A percentile compares a stretch with the other conserved stretches of the same genome.
Evolutionary conservation across 495 filamentous ascomycete genomes (phyloP).

Genomic region (Aspergillus nanangensis): DNA sequence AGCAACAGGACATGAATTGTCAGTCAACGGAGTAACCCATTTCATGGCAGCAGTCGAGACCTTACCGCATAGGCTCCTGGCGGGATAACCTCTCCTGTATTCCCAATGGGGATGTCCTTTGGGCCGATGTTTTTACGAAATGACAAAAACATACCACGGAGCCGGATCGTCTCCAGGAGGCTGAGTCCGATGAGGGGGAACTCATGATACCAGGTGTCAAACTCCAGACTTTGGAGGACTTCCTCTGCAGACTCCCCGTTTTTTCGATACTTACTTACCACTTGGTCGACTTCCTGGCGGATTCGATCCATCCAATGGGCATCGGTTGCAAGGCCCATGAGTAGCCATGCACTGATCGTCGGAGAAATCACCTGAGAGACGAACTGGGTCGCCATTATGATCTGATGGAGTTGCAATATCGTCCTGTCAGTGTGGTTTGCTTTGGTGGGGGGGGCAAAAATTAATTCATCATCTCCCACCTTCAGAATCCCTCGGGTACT

Average conservation of each 20-base stretch:
- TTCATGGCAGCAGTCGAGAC: not conserved
- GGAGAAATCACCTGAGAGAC: conserved; percentile 1
- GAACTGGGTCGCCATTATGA: not conserved
- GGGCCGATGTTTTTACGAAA: conserved; percentile 4
- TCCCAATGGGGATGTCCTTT: not conserved
- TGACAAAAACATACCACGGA: not conserved
- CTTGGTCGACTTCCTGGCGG: conserved; percentile 2
- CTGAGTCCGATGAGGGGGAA: not conserved
- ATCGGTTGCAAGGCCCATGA: conserved; percentile 1
- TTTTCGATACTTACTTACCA: not conserved
- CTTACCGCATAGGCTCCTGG: not conserved
- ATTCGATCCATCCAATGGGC: conserved; percentile 1
- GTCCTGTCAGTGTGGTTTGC: no score
- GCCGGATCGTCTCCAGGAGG: not conserved
- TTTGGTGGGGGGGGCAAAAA: no score
- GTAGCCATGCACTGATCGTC: not conserved
- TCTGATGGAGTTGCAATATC: not conserved
- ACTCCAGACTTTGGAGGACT: not conserved
- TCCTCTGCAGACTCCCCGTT: not conserved
- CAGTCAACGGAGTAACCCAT: not conserved
- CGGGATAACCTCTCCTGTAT: conserved; percentile 1
- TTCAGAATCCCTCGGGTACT: not conserved
- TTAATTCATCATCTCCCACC: no score
- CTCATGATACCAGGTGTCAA: not conserved
- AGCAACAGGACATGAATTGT: not conserved